These are phyloP conservation scores for Eucalyptus microcorys DNA, from an alignment of 345 rosid species.

Conservation along the genomic window DNA sequence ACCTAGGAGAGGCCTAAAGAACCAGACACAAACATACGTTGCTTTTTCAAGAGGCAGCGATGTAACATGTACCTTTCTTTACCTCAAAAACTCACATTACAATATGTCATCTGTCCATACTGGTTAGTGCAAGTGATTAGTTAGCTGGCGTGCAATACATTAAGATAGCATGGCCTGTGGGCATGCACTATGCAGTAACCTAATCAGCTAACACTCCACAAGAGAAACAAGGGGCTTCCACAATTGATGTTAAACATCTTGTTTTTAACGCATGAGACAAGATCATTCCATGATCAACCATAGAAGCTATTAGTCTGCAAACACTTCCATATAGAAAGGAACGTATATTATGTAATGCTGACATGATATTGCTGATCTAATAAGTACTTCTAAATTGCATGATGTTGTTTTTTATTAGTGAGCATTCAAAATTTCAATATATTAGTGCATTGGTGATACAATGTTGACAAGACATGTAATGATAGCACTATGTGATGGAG, in stretches of 20 bases:
- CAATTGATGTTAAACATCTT: not conserved
- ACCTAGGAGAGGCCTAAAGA: not conserved
- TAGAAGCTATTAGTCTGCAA: not conserved
- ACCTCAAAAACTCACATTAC: rapidly evolving
- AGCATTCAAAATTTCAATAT: not conserved
- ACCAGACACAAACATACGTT: not conserved
- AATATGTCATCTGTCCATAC: not conserved
- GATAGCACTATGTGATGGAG: not conserved
- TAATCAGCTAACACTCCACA: not conserved
- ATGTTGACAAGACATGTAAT: not conserved
- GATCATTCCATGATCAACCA: not conserved
- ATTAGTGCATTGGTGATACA: not conserved
- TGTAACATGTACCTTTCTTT: not conserved
- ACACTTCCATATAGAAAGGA: not conserved
- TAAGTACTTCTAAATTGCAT: not conserved
- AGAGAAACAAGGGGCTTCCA: not conserved
- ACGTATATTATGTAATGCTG: rapidly evolving
- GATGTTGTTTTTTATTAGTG: not conserved
- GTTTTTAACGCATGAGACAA: not conserved
- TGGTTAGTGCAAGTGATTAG: not conserved
- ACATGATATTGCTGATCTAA: not conserved
- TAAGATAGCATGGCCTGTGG: not conserved
- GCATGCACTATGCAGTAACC: not conserved
- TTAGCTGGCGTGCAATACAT: not conserved
- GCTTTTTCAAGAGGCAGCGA: not conserved